Conservation (phyloP, 2,329 filamentous ascomycete genomes). For the Fusarium vanettenii region DNA sequence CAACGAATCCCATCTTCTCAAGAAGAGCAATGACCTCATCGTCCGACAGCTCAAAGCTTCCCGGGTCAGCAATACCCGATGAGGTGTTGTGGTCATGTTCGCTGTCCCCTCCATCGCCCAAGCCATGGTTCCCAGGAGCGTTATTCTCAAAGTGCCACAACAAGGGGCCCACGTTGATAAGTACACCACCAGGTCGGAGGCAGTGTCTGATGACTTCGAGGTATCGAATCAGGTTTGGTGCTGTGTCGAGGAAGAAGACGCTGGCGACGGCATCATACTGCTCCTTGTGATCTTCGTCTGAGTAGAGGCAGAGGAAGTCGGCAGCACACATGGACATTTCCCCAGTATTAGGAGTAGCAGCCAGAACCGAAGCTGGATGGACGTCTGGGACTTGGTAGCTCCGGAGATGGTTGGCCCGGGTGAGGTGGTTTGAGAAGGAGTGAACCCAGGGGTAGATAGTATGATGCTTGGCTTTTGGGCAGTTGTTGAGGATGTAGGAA, state of each 20-base stretch:
- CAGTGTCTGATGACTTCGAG: conserved; percentile 85
- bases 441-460: conserved; percentile 87
- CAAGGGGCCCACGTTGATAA: conserved; percentile 91
- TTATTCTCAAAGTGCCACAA: conserved; percentile 95
- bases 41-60: conserved; percentile 88
- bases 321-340: conserved; percentile 93
- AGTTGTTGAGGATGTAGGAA: conserved; percentile 78
- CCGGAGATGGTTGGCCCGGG: conserved; percentile 78
- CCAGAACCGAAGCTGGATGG: conserved; percentile 71
- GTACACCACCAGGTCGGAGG: conserved; percentile 79
- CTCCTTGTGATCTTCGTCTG: conserved; percentile 67
- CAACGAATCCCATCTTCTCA: conserved; percentile 77
- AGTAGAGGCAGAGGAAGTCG: conserved; percentile 92
- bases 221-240: conserved; percentile 91
- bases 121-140: conserved; percentile 67
- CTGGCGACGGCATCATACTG: conserved; percentile 85
- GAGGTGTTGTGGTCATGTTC: conserved; percentile 61
- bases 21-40: conserved; percentile 88
- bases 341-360: conserved; percentile 56
- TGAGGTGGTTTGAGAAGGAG: conserved; percentile 86
- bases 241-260: conserved; percentile 97
- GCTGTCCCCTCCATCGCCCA: conserved; percentile 62
- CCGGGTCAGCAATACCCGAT: conserved; percentile 85
- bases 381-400: conserved; percentile 83
- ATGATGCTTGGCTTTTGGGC: conserved; percentile 69